Base-by-base conservation (phyloP, 2,329 filamentous ascomycete species). In the Xylariaceae sp. region DNA sequence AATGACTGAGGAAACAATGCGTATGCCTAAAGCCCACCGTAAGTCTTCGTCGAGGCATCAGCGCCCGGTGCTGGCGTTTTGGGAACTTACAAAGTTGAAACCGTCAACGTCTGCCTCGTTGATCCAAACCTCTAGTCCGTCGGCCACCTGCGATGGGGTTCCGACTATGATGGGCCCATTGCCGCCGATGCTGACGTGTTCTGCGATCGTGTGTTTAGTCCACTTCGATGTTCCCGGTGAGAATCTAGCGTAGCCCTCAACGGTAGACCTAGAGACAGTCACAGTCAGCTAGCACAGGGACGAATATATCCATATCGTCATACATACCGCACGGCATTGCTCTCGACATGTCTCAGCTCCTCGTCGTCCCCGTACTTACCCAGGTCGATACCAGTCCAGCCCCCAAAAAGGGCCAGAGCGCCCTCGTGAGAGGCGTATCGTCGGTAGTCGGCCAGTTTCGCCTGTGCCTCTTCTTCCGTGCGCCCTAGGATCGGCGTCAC, bases 91-190 rank as follows among this genome's bases (percentile, higher is more conserved):
- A 69, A 91, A 80, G 67, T 91, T 91, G 72, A 91, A 91, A 0
- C 88, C 88, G 66, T 91, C 88, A 1, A 91, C 81, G 61, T 89
- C 88, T 0, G 85, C 87, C 68, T 89, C 87, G 5, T 75, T 66
- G 0, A 90, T 76, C 88, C 88, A 91, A 0, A 76, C 72, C 71
- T 91, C 85, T 53, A 91, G 77, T 43, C 81, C 79, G 67, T 91
- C 87, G 0, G 86, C 88, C 1, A 90, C 86, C 61, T 84, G 81
- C 16, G 78, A 70, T 0, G 88, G 75, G 0, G 85, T 89, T 0
- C 89, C 88, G 0, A 90, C 84, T 2, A 86, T 71, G 0, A 85
- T 79, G 0, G 86, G 83, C 0, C 87, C 86, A 18, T 89, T 80
- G 1, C 88, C 88, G 3, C 88, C 88, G 12, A 90, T 79, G 42